A percentile compares a stretch with the other conserved stretches of the same genome.
Evolutionary conservation across 2,329 filamentous ascomycete species (phyloP).

Genomic region (Moelleriella libera): DNA sequence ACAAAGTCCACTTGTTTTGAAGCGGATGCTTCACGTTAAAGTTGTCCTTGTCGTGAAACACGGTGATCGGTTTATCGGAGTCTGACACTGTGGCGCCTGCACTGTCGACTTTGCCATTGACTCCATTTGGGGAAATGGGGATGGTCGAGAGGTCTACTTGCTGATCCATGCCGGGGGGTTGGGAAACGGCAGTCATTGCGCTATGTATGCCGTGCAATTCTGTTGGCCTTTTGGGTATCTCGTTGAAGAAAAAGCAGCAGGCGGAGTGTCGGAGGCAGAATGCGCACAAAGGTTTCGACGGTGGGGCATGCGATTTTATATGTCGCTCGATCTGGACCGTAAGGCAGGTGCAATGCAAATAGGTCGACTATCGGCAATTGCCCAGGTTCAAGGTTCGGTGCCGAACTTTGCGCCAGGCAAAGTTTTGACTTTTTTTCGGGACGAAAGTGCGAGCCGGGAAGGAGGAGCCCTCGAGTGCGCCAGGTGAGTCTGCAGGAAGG

Average conservation of each 20-base stretch:
- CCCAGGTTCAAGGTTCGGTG: conserved; percentile 4
- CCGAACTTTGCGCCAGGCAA: conserved; percentile 26
- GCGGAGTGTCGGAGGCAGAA: conserved; percentile 6
- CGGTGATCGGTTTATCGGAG: conserved; percentile 61
- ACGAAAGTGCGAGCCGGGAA: conserved; percentile 2
- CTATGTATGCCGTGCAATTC: neutral
- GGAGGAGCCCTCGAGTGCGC: neutral
- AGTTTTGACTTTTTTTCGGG: conserved; percentile 5
- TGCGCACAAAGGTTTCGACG: neutral
- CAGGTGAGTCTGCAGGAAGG: neutral
- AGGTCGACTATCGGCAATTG: conserved; percentile 14
- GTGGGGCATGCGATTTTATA: conserved; percentile 1
- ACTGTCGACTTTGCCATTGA: conserved; percentile 29
- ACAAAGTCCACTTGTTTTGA: conserved; percentile 95
- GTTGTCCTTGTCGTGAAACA: conserved; percentile 97
- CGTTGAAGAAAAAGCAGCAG: neutral
- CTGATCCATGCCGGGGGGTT: conserved; percentile 25
- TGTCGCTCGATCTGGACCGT: conserved; percentile 3
- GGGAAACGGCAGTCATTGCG: conserved; percentile 22
- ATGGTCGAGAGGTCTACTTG: conserved; percentile 57
- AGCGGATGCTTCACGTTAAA: conserved; percentile 99
- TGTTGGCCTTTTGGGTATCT: neutral
- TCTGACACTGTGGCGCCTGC: conserved; percentile 19
- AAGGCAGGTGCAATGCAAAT: conserved; percentile 8
- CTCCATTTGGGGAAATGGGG: conserved; percentile 49